A percentile compares a stretch with the other conserved stretches of the same genome.
Evolutionary conservation across 495 filamentous ascomycete species (phyloP).

Genomic region (Pseudomonodictys pantanalensis): DNA sequence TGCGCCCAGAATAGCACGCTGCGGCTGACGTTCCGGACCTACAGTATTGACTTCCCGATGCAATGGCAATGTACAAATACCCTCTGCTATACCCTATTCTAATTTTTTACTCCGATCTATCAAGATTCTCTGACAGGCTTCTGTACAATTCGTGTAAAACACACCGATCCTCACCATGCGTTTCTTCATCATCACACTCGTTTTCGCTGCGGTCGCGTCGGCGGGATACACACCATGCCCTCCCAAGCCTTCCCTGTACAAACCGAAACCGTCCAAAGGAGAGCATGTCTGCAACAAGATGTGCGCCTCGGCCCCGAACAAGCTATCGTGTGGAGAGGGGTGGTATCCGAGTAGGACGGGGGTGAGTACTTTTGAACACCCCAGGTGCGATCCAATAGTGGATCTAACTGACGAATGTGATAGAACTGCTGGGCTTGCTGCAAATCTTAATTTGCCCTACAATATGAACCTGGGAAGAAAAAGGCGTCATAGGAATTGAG

Average conservation of each 20-base stretch:
- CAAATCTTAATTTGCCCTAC: not conserved
- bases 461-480: too few relatives aligned
- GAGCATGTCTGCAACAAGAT: not conserved
- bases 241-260: not conserved
- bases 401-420: not conserved
- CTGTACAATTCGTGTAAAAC: not conserved
- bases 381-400: not conserved
- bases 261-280: not conserved
- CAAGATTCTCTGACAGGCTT: not conserved
- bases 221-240: not conserved
- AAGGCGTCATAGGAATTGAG: too few relatives aligned
- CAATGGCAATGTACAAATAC: too few relatives aligned
- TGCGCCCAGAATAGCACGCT: too few relatives aligned
- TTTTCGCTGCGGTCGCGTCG: not conserved
- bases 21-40: too few relatives aligned
- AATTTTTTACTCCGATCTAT: too few relatives aligned
- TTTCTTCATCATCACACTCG: not conserved
- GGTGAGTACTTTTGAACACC: not conserved
- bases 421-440: not conserved
- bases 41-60: too few relatives aligned
- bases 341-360: not conserved
- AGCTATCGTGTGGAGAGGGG: not conserved
- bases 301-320: not conserved
- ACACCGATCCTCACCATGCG: not conserved
- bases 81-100: too few relatives aligned